These are phyloP conservation scores for Arachnopeziza araneosa DNA, from an alignment of 2,329 filamentous ascomycete genomes.

Conservation along the genomic window DNA sequence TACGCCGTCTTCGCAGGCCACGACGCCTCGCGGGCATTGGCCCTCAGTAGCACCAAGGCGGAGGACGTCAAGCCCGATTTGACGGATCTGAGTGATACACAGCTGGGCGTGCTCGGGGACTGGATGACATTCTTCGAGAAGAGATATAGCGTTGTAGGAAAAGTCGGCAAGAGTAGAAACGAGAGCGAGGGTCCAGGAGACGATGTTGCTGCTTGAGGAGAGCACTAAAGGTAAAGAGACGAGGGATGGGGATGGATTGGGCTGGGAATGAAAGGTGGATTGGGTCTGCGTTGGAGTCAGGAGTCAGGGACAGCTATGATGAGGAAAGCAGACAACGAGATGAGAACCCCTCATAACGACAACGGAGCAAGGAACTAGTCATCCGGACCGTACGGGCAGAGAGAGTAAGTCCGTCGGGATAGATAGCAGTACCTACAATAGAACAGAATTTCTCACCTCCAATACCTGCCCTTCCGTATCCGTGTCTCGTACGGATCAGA, in stretches of 20 bases:
- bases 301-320: too few relatives aligned
- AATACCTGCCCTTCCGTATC: too few relatives aligned
- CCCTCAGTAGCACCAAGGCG: conserved; percentile 75
- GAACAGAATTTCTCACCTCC: too few relatives aligned
- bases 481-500: too few relatives aligned
- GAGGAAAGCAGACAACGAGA: too few relatives aligned
- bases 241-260: not conserved
- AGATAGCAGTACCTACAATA: too few relatives aligned
- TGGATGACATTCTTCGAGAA: conserved; percentile 98
- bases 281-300: too few relatives aligned
- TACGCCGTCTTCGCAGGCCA: conserved; percentile 95
- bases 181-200: not conserved
- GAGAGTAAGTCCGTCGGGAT: too few relatives aligned
- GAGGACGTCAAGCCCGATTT: conserved; percentile 82
- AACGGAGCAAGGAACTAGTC: too few relatives aligned
- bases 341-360: too few relatives aligned
- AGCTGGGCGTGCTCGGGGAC: conserved; percentile 79
- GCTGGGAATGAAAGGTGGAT: not conserved
- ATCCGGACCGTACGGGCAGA: too few relatives aligned
- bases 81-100: conserved; percentile 75
- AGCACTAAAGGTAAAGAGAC: not conserved
- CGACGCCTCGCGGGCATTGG: conserved; percentile 89
- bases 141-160: conserved; percentile 84
- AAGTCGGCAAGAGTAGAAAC: conserved; percentile 40
- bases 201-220: not conserved